Conservation (phyloP, 73 alveolate species). For the Paramecium octaurelia region DNA sequence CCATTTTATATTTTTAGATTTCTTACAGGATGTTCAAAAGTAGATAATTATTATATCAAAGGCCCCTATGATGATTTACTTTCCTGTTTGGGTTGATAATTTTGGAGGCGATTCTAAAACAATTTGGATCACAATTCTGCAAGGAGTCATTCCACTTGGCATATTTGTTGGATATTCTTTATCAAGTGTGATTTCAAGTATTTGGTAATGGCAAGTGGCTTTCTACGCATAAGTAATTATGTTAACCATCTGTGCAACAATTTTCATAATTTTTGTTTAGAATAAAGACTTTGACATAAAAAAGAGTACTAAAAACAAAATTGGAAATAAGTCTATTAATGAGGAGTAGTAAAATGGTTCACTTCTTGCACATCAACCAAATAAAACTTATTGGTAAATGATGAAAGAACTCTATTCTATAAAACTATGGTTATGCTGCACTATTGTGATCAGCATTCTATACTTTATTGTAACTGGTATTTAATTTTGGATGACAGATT, state of each 20-base stretch:
- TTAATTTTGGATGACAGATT: slow-evolving; percentile 94
- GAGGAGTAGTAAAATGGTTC: neutral
- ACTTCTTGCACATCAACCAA: neutral
- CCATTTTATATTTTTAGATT: slow-evolving; percentile 1
- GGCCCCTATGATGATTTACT: slow-evolving; percentile 65
- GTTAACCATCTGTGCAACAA: neutral
- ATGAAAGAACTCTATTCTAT: neutral
- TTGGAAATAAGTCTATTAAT: neutral
- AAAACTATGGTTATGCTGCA: slow-evolving; percentile 46
- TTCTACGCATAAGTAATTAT: neutral
- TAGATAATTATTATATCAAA: neutral
- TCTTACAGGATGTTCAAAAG: neutral
- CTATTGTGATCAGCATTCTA: slow-evolving; percentile 79
- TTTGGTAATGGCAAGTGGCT: slow-evolving; percentile 4
- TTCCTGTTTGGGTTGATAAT: slow-evolving; percentile 79
- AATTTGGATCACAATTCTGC: slow-evolving; percentile 35
- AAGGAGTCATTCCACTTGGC: slow-evolving; percentile 58
- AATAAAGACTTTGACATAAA: slow-evolving; percentile 34
- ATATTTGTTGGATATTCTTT: slow-evolving; percentile 54
- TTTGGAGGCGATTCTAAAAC: slow-evolving; percentile 48
- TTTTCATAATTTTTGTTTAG: neutral
- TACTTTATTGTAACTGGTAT: slow-evolving; percentile 93
- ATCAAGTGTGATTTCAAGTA: slow-evolving; percentile 35
- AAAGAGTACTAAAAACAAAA: neutral
- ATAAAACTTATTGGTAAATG: neutral